Percentiles rank a stretch among this genome's conserved stretches.
Evolutionary conservation across 768 basidiomycete genomes (phyloP).

Genomic region (Boletus pseudo-olivaceus): DNA sequence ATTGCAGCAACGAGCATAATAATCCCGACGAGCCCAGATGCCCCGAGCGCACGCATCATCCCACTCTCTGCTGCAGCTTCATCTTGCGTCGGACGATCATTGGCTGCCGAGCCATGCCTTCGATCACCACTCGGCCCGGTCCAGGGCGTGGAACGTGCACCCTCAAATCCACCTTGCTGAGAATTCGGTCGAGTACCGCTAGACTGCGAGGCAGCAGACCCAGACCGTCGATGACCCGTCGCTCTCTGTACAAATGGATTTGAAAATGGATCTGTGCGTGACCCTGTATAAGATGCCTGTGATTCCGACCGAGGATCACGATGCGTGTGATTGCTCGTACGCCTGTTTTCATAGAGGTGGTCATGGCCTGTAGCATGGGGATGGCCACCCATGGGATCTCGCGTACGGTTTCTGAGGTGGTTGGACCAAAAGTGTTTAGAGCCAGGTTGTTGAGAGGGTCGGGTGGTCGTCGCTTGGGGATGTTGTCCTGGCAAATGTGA

Average conservation of each 20-base stretch:
- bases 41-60: slow-evolving; percentile 25
- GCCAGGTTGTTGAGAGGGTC: slow-evolving; percentile 24
- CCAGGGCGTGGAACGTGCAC: not conserved
- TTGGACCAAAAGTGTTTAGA: slow-evolving; percentile 26
- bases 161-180: slow-evolving; percentile 2
- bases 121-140: not conserved
- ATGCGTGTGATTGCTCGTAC: not conserved
- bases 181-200: not conserved
- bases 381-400: slow-evolving; percentile 9
- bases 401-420: slow-evolving; percentile 21
- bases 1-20: slow-evolving; percentile 26
- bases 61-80: slow-evolving; percentile 26
- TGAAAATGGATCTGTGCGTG: slow-evolving; percentile 20
- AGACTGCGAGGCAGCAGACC: not conserved
- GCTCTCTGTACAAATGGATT: slow-evolving; percentile 27
- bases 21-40: slow-evolving; percentile 26
- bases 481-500: slow-evolving; percentile 18
- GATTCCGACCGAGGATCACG: slow-evolving; percentile 2
- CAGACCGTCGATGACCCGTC: slow-evolving; percentile 20
- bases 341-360: slow-evolving; percentile 7
- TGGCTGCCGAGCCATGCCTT: not conserved
- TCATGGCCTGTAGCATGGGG: slow-evolving; percentile 10
- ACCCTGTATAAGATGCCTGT: slow-evolving; percentile 1
- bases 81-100: slow-evolving; percentile 18
- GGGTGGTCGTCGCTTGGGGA: slow-evolving; percentile 30